phyloP scores from a whole-genome alignment of 2,329 filamentous ascomycete species.

The Claviceps humidiphila region DNA sequence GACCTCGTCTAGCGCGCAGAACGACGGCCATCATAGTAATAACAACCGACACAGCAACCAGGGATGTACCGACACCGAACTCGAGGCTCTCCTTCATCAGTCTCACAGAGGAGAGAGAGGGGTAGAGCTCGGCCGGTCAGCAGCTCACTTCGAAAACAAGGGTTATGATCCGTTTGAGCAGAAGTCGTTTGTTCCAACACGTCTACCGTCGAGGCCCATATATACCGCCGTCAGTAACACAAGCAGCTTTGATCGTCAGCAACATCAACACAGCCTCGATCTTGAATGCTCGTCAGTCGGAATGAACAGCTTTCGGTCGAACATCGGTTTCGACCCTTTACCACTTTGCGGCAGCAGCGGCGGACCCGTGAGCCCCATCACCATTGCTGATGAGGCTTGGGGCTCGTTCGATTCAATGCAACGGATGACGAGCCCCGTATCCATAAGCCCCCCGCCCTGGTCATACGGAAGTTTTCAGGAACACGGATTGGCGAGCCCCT shows the following conservation, averaged over 20 bases:
- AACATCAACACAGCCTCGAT: conserved; percentile 7
- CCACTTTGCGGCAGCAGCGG: conserved; percentile 5
- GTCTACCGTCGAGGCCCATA: conserved; percentile 22
- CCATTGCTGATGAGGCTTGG: conserved; percentile 19
- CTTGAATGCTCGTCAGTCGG: conserved; percentile 11
- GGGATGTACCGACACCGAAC: conserved; percentile 13
- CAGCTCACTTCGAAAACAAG: conserved; percentile 29
- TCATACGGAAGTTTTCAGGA: conserved; percentile 21
- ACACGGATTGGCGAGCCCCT: conserved; percentile 16
- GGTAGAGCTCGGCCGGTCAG: conserved; percentile 21
- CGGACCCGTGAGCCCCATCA: conserved; percentile 19
- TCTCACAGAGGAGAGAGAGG: conserved; percentile 10
- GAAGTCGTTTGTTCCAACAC: conserved; percentile 19
- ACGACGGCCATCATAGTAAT: conserved; percentile 15
- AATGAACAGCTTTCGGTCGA: conserved; percentile 9
- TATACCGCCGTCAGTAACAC: conserved; percentile 12
- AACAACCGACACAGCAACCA: conserved; percentile 5
- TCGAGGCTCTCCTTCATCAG: conserved; percentile 15
- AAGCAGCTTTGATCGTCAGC: neutral
- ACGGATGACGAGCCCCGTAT: conserved; percentile 20
- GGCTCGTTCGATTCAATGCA: conserved; percentile 17
- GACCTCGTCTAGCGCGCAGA: conserved; percentile 16
- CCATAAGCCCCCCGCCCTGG: conserved; percentile 16
- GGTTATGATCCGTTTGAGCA: conserved; percentile 21
- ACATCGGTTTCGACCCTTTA: conserved; percentile 5